Conservation (phyloP, 2,329 filamentous ascomycete species). For the Penicillium capsulatum region DNA sequence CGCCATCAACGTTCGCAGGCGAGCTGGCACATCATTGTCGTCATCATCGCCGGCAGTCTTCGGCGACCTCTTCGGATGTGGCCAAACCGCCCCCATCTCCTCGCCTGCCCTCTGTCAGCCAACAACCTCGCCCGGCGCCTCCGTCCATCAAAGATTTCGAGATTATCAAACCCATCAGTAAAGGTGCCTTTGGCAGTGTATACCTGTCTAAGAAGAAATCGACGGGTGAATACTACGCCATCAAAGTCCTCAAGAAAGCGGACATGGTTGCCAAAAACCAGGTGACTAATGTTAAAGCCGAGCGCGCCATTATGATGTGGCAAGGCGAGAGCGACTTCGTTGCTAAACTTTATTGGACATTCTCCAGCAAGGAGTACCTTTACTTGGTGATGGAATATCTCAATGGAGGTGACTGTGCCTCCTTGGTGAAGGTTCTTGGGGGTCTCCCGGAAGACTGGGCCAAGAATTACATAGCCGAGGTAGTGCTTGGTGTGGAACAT, state of each 20-base stretch:
- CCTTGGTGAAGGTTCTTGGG: slow-evolving; percentile 88
- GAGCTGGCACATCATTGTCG: slow-evolving; percentile 59
- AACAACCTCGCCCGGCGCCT: slow-evolving; percentile 81
- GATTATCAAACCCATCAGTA: slow-evolving; percentile 99
- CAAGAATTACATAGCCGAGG: slow-evolving; percentile 94
- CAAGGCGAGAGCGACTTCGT: slow-evolving; percentile 99
- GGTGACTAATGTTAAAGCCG: slow-evolving; percentile 97
- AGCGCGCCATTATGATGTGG: slow-evolving; percentile 99
- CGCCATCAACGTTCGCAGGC: slow-evolving; percentile 76
- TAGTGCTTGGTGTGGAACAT: slow-evolving; percentile 94
- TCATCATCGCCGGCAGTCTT: slow-evolving; percentile 86
- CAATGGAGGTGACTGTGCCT: slow-evolving; percentile 95
- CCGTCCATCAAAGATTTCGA: slow-evolving; percentile 99
- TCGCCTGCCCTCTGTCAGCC: slow-evolving; percentile 69
- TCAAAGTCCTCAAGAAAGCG: slow-evolving; percentile 98
- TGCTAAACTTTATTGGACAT: slow-evolving; percentile 98
- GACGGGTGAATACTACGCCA: slow-evolving; percentile 96
- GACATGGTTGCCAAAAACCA: slow-evolving; percentile 99
- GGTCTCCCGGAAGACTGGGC: slow-evolving; percentile 95
- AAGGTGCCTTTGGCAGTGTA: slow-evolving; percentile 95
- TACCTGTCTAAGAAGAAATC: slow-evolving; percentile 98
- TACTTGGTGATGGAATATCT: slow-evolving; percentile 99
- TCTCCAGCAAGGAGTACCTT: slow-evolving; percentile 97
- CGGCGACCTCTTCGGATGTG: slow-evolving; percentile 72
- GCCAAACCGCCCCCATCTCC: slow-evolving; percentile 73